A percentile compares a stretch with the other conserved stretches of the same genome.
Evolutionary conservation across 345 rosid species (phyloP).

Genomic region (Crucihimalaya himalaica): DNA sequence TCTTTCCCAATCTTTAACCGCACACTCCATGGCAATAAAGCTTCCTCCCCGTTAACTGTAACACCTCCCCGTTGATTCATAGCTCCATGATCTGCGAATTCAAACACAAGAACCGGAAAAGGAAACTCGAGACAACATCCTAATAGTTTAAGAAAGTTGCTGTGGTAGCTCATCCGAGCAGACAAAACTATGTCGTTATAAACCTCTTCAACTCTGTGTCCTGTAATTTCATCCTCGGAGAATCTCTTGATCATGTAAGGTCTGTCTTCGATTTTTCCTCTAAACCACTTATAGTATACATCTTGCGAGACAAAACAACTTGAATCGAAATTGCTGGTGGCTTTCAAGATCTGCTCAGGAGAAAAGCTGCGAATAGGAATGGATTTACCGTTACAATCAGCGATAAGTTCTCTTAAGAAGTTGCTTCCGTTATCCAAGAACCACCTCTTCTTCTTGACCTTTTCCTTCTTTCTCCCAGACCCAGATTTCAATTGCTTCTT

Average conservation of each 20-base stretch:
- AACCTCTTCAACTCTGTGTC: neutral
- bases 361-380: slow-evolving; percentile 16
- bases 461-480: neutral
- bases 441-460: neutral
- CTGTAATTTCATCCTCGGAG: neutral
- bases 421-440: slow-evolving; percentile 20
- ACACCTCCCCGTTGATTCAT: slow-evolving; percentile 9
- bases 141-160: slow-evolving; percentile 13
- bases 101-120: slow-evolving; percentile 29
- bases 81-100: slow-evolving; percentile 21
- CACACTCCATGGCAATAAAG: neutral
- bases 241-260: slow-evolving; percentile 30
- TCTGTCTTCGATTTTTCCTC: slow-evolving; percentile 22
- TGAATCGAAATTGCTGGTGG: slow-evolving; percentile 17
- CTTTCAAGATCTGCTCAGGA: slow-evolving; percentile 10
- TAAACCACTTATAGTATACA: slow-evolving; percentile 9
- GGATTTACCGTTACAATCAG: slow-evolving; percentile 27
- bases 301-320: neutral
- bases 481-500: neutral
- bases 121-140: slow-evolving; percentile 32
- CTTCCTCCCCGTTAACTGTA: neutral
- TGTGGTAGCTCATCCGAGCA: slow-evolving; percentile 21
- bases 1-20: slow-evolving; percentile 15
- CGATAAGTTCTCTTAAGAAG: neutral
- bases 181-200: slow-evolving; percentile 27